These are phyloP conservation scores for Lojkania enalia DNA, from an alignment of 2,329 filamentous ascomycete genomes.

Conservation along the genomic window DNA sequence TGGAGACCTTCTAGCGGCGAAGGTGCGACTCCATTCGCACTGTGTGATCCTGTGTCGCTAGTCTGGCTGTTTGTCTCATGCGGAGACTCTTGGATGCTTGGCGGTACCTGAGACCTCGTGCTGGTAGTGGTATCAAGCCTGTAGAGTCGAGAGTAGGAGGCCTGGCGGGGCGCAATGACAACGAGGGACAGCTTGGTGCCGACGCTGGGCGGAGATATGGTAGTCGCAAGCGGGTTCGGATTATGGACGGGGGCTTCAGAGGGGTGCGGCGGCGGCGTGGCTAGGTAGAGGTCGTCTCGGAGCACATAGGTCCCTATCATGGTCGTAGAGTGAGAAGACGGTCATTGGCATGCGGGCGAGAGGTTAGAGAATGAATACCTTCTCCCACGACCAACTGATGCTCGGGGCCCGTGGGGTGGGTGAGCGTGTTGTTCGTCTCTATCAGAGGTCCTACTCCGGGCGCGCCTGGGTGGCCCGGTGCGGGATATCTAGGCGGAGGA, in stretches of 20 bases:
- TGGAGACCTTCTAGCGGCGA: constrained; percentile 35
- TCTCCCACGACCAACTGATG: constrained; percentile 92
- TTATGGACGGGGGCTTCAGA: constrained; percentile 87
- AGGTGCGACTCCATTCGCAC: constrained; percentile 40
- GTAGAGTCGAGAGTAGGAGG: constrained; percentile 48
- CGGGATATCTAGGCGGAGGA: constrained; percentile 83
- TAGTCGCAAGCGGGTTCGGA: constrained; percentile 87
- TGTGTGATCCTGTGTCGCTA: constrained; percentile 51
- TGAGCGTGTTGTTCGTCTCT: constrained; percentile 90
- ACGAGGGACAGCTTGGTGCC: constrained; percentile 85
- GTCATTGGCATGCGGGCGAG: constrained; percentile 3
- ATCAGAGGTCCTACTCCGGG: constrained; percentile 75
- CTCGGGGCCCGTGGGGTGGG: constrained; percentile 77
- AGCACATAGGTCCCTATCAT: constrained; percentile 80
- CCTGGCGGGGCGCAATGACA: constrained; percentile 62
- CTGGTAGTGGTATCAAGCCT: constrained; percentile 48
- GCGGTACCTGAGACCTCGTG: constrained; percentile 46
- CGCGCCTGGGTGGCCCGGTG: constrained; percentile 72
- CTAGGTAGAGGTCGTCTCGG: constrained; percentile 87
- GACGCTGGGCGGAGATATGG: constrained; percentile 76
- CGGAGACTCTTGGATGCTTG: constrained; percentile 51
- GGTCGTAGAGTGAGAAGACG: constrained; percentile 28
- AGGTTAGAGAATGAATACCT: constrained; percentile 57
- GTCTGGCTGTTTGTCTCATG: constrained; percentile 50
- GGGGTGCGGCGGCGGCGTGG: constrained; percentile 92